Evolutionary conservation across 139 green algal species (phyloP).

Genomic region (Pleodorina starrii): DNA sequence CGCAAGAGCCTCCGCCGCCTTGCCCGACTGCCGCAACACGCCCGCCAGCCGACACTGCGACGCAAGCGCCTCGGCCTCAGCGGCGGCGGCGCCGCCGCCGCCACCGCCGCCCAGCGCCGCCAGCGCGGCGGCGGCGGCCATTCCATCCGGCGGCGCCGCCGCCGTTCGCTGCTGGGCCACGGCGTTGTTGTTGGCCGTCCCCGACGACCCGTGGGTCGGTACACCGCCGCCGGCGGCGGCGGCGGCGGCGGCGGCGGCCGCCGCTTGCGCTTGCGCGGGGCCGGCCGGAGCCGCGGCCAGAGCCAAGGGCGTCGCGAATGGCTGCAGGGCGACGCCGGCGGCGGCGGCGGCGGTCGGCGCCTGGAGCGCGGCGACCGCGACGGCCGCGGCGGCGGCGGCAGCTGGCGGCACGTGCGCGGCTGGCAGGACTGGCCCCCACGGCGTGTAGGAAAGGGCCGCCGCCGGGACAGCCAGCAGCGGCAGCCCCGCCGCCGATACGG

Average conservation of each 20-base stretch:
- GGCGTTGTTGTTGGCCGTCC: neutral
- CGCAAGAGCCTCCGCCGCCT: conserved; percentile 7
- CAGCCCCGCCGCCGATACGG: neutral
- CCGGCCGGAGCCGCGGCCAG: too few species aligned
- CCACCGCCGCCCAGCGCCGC: neutral
- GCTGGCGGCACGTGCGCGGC: neutral
- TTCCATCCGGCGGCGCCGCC: neutral
- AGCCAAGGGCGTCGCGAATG: neutral
- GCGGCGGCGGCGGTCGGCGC: neutral
- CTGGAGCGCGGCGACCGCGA: neutral
- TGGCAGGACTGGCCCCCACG: conserved; percentile 7
- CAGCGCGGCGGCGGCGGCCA: neutral
- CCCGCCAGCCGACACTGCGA: neutral
- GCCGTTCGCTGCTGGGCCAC: neutral
- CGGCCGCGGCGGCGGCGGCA: neutral
- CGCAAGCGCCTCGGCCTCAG: neutral
- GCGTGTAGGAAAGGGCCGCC: neutral
- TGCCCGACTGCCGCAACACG: conserved; percentile 2
- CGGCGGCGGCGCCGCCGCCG: neutral
- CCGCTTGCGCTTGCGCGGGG: neutral
- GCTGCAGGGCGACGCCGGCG: neutral
- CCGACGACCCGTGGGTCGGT: too few species aligned
- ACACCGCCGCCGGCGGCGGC: neutral
- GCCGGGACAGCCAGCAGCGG: neutral
- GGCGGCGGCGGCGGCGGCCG: neutral